Evolutionary conservation across 257 asterid genomes (phyloP).

Genomic region (Nyctanthes arbortristis): DNA sequence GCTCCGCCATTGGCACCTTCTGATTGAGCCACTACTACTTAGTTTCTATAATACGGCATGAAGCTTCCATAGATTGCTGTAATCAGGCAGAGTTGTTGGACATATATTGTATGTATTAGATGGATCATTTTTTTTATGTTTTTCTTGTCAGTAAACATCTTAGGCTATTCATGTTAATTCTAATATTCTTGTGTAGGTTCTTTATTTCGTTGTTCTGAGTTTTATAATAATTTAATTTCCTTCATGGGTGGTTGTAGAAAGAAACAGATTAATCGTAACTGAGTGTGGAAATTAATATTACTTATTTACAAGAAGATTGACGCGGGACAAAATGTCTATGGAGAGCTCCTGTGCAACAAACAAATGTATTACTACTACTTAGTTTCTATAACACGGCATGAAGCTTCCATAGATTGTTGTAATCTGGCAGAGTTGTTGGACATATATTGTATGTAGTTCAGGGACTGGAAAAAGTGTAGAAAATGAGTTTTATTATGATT

Average conservation of each 20-base stretch:
- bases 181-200: not conserved
- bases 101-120: no score
- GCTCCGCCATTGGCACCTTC: no score
- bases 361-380: not conserved
- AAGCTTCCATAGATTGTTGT: no score
- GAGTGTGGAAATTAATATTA: not conserved
- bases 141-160: not conserved
- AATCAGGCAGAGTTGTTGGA: no score
- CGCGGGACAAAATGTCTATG: not conserved
- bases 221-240: not conserved
- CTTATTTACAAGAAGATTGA: not conserved
- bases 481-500: no score
- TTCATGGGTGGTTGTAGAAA: conserved; percentile 37
- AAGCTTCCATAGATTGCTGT: no score
- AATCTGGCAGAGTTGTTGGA: no score
- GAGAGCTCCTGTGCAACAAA: not conserved
- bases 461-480: no score
- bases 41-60: no score
- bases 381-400: no score
- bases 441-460: no score
- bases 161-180: conserved; percentile 4
- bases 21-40: no score
- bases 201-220: not conserved
- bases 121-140: not conserved
- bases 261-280: conserved; percentile 24